These are phyloP conservation scores for Rhizoclosmatium sp. DNA, from an alignment of 192 early-diverging fungal genomes.

Conservation along the genomic window DNA sequence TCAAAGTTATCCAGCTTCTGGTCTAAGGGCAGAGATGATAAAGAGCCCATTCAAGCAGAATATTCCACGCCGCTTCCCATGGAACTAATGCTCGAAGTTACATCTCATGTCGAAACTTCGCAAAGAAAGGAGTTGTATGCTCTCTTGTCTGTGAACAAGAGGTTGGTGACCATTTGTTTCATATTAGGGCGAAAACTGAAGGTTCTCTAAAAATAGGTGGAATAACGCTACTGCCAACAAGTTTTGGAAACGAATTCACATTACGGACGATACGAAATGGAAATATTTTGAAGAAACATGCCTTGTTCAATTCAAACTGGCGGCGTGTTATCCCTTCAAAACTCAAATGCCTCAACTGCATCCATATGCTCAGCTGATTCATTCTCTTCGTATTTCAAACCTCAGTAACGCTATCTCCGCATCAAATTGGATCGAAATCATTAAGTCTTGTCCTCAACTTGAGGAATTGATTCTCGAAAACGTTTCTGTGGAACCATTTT, in stretches of 20 bases:
- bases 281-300: conserved; percentile 11
- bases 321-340: not conserved
- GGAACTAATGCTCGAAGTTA: conserved; percentile 4
- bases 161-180: not conserved
- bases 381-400: conserved; percentile 16
- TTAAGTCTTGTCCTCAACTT: not conserved
- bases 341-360: not conserved
- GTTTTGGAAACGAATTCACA: conserved; percentile 18
- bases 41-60: too few relatives aligned
- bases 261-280: conserved; percentile 3
- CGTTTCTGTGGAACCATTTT: conserved; percentile 4
- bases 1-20: too few relatives aligned
- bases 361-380: conserved; percentile 1
- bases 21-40: too few relatives aligned
- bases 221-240: not conserved
- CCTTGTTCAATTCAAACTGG: not conserved
- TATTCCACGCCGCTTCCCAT: not conserved
- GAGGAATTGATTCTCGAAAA: conserved; percentile 19
- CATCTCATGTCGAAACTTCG: not conserved
- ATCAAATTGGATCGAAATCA: not conserved
- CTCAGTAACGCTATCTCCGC: not conserved
- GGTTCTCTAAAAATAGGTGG: conserved; percentile 23
- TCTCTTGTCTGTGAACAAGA: conserved; percentile 1
- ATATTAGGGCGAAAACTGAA: not conserved
- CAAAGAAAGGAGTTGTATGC: conserved; percentile 4